A percentile compares a stretch with the other conserved stretches of the same genome.
These are phyloP conservation scores for Pueraria montana DNA, from an alignment of 306 rosid genomes.

Conservation along the genomic window DNA sequence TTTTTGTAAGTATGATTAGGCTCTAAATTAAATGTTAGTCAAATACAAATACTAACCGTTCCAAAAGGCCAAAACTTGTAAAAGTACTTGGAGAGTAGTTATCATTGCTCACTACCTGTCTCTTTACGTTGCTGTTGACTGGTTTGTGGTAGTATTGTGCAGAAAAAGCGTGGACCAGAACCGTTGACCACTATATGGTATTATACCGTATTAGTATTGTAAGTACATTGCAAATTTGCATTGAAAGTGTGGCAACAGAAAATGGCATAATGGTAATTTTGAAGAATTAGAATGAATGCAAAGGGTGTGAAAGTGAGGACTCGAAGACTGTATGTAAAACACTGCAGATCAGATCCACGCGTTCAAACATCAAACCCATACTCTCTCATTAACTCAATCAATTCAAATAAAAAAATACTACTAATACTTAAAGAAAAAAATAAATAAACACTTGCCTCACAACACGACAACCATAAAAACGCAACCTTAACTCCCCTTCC, in stretches of 20 bases:
- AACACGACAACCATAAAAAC: constrained; percentile 22
- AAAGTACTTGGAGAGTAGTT: neutral
- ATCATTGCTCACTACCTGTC: neutral
- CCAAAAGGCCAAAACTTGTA: neutral
- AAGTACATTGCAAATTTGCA: neutral
- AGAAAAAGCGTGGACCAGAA: neutral
- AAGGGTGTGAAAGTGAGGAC: neutral
- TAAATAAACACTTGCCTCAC: no score
- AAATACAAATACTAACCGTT: neutral
- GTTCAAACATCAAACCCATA: neutral
- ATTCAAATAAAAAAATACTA: neutral
- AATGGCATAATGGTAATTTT: neutral
- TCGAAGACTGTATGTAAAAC: constrained; percentile 11
- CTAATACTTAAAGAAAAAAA: neutral
- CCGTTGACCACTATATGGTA: no score
- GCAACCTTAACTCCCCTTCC: neutral
- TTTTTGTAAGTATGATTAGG: no score
- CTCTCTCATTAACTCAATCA: constrained; percentile 1
- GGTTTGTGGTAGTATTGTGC: neutral
- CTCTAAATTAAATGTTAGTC: neutral
- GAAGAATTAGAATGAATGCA: neutral
- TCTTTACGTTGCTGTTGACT: neutral
- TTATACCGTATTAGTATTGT: no score
- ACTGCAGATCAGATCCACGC: constrained; percentile 1
- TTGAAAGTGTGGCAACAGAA: neutral